Evolutionary conservation across 192 early-diverging fungal genomes (phyloP).

Genomic region (Thamnidium elegans): DNA sequence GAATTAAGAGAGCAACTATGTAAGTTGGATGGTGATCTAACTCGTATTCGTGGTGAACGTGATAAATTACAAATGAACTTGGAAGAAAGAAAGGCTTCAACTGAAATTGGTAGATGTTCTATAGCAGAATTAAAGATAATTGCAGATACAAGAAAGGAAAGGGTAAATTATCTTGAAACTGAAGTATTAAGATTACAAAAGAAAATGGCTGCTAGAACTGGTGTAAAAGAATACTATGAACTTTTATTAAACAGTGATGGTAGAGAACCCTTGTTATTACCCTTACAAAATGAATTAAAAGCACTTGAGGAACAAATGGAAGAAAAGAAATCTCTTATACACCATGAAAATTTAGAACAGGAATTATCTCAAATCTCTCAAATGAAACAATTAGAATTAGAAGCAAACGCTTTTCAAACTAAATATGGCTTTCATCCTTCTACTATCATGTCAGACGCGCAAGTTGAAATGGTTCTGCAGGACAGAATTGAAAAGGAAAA

Average conservation of each 20-base stretch:
- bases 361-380: not conserved
- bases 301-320: constrained; percentile 1
- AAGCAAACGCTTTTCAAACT: constrained; percentile 6
- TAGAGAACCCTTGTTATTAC: not conserved
- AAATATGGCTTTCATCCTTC: constrained; percentile 19
- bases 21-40: constrained; percentile 22
- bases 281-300: constrained; percentile 7
- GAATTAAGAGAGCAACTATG: constrained; percentile 8
- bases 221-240: constrained; percentile 10
- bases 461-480: constrained; percentile 18
- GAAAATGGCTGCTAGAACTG: constrained; percentile 20
- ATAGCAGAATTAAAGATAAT: constrained; percentile 14
- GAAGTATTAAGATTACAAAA: constrained; percentile 6
- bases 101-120: constrained; percentile 16
- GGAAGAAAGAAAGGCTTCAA: constrained; percentile 22
- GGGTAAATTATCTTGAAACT: constrained; percentile 2
- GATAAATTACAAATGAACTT: constrained; percentile 26
- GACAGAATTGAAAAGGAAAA: constrained; percentile 16
- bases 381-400: not conserved
- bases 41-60: constrained; percentile 25
- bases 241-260: not conserved
- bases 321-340: not conserved
- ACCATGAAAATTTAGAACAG: not conserved
- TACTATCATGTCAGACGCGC: not conserved
- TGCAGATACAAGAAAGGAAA: constrained; percentile 17